Conservation (phyloP, 2,329 filamentous ascomycete species). For the Thielaviopsis punctulata region DNA sequence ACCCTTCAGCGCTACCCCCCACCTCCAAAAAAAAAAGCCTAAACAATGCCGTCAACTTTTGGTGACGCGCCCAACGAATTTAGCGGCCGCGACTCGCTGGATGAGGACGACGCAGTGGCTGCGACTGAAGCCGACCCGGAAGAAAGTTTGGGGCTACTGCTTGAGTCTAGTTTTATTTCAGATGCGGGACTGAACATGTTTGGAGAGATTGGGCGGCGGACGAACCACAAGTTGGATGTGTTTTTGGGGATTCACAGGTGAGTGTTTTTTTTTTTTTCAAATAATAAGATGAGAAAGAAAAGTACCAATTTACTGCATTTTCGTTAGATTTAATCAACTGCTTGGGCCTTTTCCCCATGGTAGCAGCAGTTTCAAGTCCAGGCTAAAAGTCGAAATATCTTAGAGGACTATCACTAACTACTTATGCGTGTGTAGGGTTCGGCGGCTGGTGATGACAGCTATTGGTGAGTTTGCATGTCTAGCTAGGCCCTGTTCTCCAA, state of each 20-base stretch:
- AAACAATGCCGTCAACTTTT: not conserved
- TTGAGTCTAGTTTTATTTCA: slow-evolving; percentile 1
- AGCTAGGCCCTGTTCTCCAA: too few species aligned
- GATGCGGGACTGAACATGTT: slow-evolving; percentile 6
- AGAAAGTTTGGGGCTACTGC: slow-evolving; percentile 4
- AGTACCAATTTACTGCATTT: not conserved
- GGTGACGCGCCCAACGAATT: not conserved
- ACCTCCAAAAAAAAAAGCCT: too few species aligned
- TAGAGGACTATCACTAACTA: not conserved
- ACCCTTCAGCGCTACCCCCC: too few species aligned
- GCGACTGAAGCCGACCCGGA: slow-evolving; percentile 3
- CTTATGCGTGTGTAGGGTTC: slow-evolving; percentile 7
- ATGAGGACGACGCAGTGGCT: slow-evolving; percentile 2
- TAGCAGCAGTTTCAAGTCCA: not conserved
- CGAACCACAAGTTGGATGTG: slow-evolving; percentile 7
- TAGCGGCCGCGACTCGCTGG: not conserved
- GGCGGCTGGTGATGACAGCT: slow-evolving; percentile 12
- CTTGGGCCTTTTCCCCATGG: too few species aligned
- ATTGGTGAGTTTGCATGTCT: slow-evolving; percentile 14
- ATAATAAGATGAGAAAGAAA: too few species aligned
- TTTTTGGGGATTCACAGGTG: slow-evolving; percentile 13
- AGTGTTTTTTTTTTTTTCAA: not conserved
- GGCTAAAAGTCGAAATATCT: not conserved
- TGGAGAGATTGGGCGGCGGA: slow-evolving; percentile 7
- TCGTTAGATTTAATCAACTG: not conserved